Base-by-base conservation (phyloP, 2,329 filamentous ascomycete genomes). In the Neofusicoccum kwambonambiense region DNA sequence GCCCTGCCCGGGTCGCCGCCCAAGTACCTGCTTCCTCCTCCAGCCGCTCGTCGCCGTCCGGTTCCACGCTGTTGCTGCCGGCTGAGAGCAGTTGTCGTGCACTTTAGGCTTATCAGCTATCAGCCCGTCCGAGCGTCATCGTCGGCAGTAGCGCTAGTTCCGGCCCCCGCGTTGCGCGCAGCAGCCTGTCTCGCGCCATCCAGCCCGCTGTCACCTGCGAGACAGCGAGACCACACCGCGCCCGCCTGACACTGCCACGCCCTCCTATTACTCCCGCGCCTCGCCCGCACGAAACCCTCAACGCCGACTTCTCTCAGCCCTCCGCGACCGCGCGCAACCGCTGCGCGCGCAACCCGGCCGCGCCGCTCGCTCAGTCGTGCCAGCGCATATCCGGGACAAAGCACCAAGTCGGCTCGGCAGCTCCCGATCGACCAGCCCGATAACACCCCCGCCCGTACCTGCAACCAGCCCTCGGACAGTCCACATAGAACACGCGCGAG, bases 241-340 rank as follows among this genome's bases (percentile, higher is more conserved):
- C 60, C 47, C 60, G 50, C 50, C 50, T 64, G 61, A 64, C 61
- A 27, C 61, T 35, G 61, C 61, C 61, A 64, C 61, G 61, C 61
- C 34, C 61, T 54, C 61, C 41, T 54, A 52, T 63, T 44, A 44
- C 49, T 64, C n/a, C 31, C 50, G 34, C 49, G 31, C 34, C 49
- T 34, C 45, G 12, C 39, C 13, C 61, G 27, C 61, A 3, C 27
- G 17, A 27, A 44, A 15, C 39, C 12, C 41, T 5, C 9, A 12
- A 12, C 60, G 15, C 47, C 47, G 35, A 45, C 44, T 60, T 15
- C 31, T 27, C 44, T 49, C 57, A 15, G 8, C 49, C 50, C 41
- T 51, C 39, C 41, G 41, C 49, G 17, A 45, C 50, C n/a, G 41
- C 41, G 27, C 31, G 42, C 56, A 37, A 5, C 1, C 56, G 19